Percentiles rank a stretch among this genome's conserved stretches.
These are phyloP conservation scores for Globisporangium takayamanum DNA, from an alignment of 352 stramenopile genomes.

Conservation along the genomic window DNA sequence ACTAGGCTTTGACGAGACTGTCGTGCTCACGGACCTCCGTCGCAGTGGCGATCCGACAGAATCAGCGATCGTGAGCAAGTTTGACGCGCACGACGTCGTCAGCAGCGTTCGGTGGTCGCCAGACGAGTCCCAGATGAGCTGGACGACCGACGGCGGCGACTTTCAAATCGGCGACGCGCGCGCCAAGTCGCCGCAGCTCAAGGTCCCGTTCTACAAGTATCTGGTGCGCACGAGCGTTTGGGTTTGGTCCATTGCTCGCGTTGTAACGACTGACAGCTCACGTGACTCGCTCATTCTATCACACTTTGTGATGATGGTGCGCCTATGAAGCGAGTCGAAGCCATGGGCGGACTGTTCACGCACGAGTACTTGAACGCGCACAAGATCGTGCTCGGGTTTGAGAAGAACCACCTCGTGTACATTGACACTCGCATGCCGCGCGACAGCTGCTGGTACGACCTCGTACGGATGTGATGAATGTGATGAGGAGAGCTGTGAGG, in stretches of 20 bases:
- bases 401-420: constrained; percentile 50
- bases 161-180: constrained; percentile 63
- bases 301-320: background rate
- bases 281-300: no score
- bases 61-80: constrained; percentile 43
- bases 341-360: constrained; percentile 54
- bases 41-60: constrained; percentile 27
- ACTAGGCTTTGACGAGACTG: constrained; percentile 69
- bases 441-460: constrained; percentile 33
- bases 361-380: constrained; percentile 59
- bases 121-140: constrained; percentile 44
- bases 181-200: constrained; percentile 24
- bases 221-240: constrained; percentile 14
- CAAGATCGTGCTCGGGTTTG: constrained; percentile 60
- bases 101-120: constrained; percentile 73
- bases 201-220: constrained; percentile 26
- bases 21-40: constrained; percentile 64
- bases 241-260: background rate
- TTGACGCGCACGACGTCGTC: constrained; percentile 69
- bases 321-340: constrained; percentile 23
- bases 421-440: constrained; percentile 60
- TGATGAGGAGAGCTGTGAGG: no score
- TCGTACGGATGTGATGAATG: background rate
- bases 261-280: background rate
- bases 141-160: constrained; percentile 75